phyloP scores from a whole-genome alignment of 352 stramenopile genomes.

The Globisporangium nunn region DNA sequence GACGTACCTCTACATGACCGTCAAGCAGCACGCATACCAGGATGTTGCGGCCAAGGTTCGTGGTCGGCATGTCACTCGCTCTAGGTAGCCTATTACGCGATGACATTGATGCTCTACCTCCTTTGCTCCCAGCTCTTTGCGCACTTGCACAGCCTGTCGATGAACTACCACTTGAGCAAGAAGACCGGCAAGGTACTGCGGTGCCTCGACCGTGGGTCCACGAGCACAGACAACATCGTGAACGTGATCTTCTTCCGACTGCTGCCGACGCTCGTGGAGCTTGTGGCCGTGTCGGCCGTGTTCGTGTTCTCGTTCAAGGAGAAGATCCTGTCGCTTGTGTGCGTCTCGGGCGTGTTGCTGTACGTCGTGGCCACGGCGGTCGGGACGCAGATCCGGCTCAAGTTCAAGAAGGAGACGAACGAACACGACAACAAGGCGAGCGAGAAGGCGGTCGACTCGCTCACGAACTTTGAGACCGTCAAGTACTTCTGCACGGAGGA shows the following conservation, averaged over 20 bases:
- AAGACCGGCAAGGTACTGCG: slow-evolving; percentile 95
- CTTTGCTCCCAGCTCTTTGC: slow-evolving; percentile 66
- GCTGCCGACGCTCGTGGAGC: slow-evolving; percentile 91
- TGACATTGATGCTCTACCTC: neutral
- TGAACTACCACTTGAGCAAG: slow-evolving; percentile 97
- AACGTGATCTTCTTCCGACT: slow-evolving; percentile 96
- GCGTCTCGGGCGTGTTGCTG: slow-evolving; percentile 88
- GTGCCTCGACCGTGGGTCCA: slow-evolving; percentile 81
- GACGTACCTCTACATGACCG: slow-evolving; percentile 88
- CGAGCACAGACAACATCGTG: slow-evolving; percentile 89
- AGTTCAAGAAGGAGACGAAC: slow-evolving; percentile 91
- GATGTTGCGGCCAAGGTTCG: slow-evolving; percentile 84
- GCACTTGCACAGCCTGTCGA: slow-evolving; percentile 92
- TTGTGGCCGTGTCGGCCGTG: slow-evolving; percentile 89
- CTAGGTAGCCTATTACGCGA: neutral
- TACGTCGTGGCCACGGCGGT: slow-evolving; percentile 92
- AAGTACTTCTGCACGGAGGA: slow-evolving; percentile 95
- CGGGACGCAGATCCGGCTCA: slow-evolving; percentile 54
- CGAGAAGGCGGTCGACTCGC: slow-evolving; percentile 93
- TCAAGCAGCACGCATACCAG: slow-evolving; percentile 96
- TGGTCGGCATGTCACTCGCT: neutral
- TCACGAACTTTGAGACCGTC: slow-evolving; percentile 97
- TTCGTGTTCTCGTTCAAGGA: slow-evolving; percentile 90
- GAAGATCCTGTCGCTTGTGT: slow-evolving; percentile 78
- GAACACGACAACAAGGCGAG: slow-evolving; percentile 95